phyloP scores from a whole-genome alignment of 2,329 filamentous ascomycete species.

The Colletotrichum sp. region DNA sequence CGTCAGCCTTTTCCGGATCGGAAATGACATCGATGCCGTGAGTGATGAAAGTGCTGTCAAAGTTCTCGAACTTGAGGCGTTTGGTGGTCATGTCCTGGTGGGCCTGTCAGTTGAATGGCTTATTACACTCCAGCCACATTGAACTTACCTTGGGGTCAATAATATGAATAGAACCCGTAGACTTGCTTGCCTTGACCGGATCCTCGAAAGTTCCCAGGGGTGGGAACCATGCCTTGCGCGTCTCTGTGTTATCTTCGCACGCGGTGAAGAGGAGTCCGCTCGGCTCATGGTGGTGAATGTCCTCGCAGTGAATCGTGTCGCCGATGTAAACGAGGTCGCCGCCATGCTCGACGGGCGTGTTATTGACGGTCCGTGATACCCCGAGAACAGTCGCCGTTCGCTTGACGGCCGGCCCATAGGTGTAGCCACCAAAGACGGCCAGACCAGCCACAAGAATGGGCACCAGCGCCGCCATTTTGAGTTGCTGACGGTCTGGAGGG shows the following conservation, averaged over 20 bases:
- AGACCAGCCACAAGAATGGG: constrained; percentile 6
- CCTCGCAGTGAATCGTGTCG: constrained; percentile 62
- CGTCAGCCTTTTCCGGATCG: constrained; percentile 43
- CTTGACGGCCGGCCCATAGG: not conserved
- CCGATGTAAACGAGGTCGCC: constrained; percentile 45
- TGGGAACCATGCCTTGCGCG: constrained; percentile 58
- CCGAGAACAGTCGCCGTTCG: constrained; percentile 24
- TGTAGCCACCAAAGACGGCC: constrained; percentile 8
- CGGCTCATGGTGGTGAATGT: constrained; percentile 58
- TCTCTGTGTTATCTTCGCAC: constrained; percentile 49
- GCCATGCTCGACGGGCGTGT: constrained; percentile 20
- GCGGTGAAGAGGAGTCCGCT: constrained; percentile 59
- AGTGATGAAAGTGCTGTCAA: constrained; percentile 57
- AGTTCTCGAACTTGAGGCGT: constrained; percentile 53
- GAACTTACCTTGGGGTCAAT: constrained; percentile 56
- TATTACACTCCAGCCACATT: not conserved
- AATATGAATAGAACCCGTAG: constrained; percentile 52
- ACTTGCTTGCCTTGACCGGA: constrained; percentile 34
- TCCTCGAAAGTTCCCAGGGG: constrained; percentile 44
- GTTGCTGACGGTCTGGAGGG: not conserved
- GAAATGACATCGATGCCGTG: constrained; percentile 66
- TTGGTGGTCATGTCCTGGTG: constrained; percentile 29
- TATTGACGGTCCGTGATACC: constrained; percentile 26
- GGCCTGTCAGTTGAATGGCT: not conserved
- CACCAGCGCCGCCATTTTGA: constrained; percentile 3